Evolutionary conservation across 768 basidiomycete species (phyloP).

Genomic region (Agaricus bisporus): DNA sequence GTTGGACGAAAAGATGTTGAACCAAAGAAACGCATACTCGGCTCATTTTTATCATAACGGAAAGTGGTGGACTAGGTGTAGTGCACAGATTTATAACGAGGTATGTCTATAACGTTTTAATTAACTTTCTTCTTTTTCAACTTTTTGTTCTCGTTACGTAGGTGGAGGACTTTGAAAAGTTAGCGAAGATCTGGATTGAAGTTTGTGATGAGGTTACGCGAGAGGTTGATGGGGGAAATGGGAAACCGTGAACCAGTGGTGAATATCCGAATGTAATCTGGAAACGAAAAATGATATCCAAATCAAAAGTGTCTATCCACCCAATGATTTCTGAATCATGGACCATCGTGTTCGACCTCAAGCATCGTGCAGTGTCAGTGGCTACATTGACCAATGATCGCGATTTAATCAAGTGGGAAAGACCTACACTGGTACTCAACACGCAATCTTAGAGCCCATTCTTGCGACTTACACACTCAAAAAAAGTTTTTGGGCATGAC

Average conservation of each 20-base stretch:
- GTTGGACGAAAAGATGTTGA: slow-evolving; percentile 25
- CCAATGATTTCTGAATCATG: too few relatives aligned
- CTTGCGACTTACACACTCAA: too few relatives aligned
- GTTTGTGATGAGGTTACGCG: slow-evolving; percentile 28
- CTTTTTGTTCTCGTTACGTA: slow-evolving; percentile 6
- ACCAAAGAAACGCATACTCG: slow-evolving; percentile 24
- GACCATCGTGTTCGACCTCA: too few relatives aligned
- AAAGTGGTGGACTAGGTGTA: slow-evolving; percentile 33
- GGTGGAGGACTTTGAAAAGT: slow-evolving; percentile 37
- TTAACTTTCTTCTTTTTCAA: not conserved
- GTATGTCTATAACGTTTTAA: slow-evolving; percentile 13
- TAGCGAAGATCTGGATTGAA: slow-evolving; percentile 29
- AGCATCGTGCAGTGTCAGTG: too few relatives aligned
- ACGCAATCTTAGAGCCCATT: too few relatives aligned
- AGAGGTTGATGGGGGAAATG: slow-evolving; percentile 12
- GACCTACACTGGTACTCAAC: too few relatives aligned
- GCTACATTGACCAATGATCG: too few relatives aligned
- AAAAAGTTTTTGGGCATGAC: too few relatives aligned
- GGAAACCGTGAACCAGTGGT: not conserved
- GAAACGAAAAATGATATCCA: not conserved
- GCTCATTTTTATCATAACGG: slow-evolving; percentile 29
- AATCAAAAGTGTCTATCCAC: too few relatives aligned
- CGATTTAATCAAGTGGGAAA: too few relatives aligned
- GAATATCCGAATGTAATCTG: not conserved
- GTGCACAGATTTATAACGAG: slow-evolving; percentile 36